A percentile compares a stretch with the other conserved stretches of the same genome.
Evolutionary conservation across 495 filamentous ascomycete species (phyloP).

Genomic region (Trypethelium eluteriae): DNA sequence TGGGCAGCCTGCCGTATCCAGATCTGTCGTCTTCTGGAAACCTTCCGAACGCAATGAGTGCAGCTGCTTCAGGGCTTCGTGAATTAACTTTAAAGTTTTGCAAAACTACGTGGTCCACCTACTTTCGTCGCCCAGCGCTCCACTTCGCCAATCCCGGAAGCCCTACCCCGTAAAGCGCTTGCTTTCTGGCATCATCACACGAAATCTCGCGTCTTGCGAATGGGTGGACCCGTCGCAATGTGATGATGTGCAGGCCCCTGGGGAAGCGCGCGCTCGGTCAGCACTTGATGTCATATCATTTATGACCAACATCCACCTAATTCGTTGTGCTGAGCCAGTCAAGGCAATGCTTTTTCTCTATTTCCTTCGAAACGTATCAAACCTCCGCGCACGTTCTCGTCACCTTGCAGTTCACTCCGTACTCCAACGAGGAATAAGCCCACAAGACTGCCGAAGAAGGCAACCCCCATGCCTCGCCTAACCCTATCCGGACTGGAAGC

Average conservation of each 20-base stretch:
- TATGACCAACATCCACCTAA: background rate
- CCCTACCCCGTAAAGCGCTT: background rate
- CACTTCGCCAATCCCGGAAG: background rate
- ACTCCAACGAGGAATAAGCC: too few species aligned
- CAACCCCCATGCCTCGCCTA: too few species aligned
- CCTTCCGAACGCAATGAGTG: too few species aligned
- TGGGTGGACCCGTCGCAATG: background rate
- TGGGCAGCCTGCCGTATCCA: too few species aligned
- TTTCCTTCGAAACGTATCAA: background rate
- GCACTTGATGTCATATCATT: background rate
- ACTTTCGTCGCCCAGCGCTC: too few species aligned
- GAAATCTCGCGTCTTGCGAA: background rate
- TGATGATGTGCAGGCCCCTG: constrained; percentile 5
- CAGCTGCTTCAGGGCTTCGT: too few species aligned
- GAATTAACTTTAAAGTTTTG: too few species aligned
- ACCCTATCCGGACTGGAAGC: too few species aligned
- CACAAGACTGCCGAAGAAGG: too few species aligned
- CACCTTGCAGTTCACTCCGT: background rate
- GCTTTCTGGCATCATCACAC: background rate
- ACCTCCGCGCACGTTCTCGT: background rate
- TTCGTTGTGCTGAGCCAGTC: background rate
- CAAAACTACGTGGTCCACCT: too few species aligned
- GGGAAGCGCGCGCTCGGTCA: constrained; percentile 3
- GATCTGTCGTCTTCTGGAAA: too few species aligned
- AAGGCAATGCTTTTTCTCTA: background rate